Evolutionary conservation across 345 rosid species (phyloP), one percentile per base, ranked within the genome.

Genomic region (Pugionium dolabratum): DNA sequence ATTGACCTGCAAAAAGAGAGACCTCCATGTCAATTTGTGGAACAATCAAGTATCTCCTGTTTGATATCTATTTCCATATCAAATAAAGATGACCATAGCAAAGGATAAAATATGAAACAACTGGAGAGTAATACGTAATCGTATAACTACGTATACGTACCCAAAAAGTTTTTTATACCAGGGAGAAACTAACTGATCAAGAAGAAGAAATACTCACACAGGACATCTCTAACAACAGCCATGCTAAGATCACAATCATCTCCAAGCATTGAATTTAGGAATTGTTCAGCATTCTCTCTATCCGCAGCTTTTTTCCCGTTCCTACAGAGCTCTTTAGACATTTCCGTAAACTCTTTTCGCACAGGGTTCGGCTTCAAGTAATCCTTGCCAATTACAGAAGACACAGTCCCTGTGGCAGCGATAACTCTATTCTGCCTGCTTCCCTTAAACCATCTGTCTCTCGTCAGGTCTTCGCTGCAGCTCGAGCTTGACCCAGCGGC

Each of bases 371-470:
- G 75, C 65, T 74, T 89, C 50, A 84, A 62, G 50, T 93, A 90
- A 4, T 86, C 98, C 77, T 88, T 93, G 25, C 89, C 91, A 43
- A 90, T 55, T 72, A 93, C 74, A 7, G 90, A 80, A n/a, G 97
- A 85, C 44, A 90, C 91, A 69, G 85, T 93, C 49, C 98, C 97
- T 34, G 94, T 80, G 0, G 78, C 78, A 1, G 96, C 98, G 64
- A 87, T 76, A 66, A 72, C 82, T 57, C 74, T 83, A 80, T 78
- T 90, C 80, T 75, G 78, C 83, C 82, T 87, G 39, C 33, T 78
- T 54, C 81, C 48, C 11, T 70, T 75, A 33, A 73, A 69, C 45
- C 76, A 76, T 48, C 57, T 76, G 36, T 76, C 64, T 1, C 59
- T 58, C 37, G 30, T 49, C 56, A 65, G 6, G 40, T 75, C 52